These are phyloP conservation scores for Aspergillus ibericus DNA, from an alignment of 2,329 filamentous ascomycete species.

Conservation along the genomic window DNA sequence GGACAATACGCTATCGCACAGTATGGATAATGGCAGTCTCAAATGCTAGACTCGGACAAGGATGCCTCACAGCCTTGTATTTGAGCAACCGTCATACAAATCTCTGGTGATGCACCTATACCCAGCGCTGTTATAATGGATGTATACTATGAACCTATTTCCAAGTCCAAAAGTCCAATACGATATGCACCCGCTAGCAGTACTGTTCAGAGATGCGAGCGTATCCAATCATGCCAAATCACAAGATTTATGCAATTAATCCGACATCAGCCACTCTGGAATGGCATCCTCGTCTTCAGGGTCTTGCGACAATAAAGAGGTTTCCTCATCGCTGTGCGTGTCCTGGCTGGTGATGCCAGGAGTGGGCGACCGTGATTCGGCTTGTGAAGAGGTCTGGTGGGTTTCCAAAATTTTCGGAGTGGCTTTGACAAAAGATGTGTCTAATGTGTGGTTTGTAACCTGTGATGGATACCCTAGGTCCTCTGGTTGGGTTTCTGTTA, in stretches of 20 bases:
- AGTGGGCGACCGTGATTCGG: conserved; percentile 10
- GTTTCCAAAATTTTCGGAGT: conserved; percentile 27
- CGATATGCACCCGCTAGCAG: too few species aligned
- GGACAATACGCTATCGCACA: too few species aligned
- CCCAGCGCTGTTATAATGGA: too few species aligned
- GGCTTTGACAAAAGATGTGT: conserved; percentile 20
- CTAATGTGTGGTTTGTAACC: background rate
- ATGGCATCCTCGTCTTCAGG: conserved; percentile 66
- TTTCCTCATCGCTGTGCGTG: conserved; percentile 44
- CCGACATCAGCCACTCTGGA: conserved; percentile 60
- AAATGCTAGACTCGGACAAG: too few species aligned
- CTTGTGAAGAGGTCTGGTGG: conserved; percentile 14
- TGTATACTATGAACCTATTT: too few species aligned
- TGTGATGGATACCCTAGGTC: background rate
- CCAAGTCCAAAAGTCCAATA: too few species aligned
- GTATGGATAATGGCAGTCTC: too few species aligned
- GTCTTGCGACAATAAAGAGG: conserved; percentile 60
- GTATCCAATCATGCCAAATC: background rate
- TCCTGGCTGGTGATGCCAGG: conserved; percentile 21
- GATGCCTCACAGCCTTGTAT: too few species aligned
- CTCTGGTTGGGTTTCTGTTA: background rate
- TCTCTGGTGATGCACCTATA: too few species aligned
- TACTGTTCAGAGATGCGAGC: too few species aligned
- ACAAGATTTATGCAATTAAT: conserved; percentile 15
- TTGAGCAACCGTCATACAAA: too few species aligned